Conservation (phyloP, 148 eudicot genomes). For the Fallopia convolvulus region DNA sequence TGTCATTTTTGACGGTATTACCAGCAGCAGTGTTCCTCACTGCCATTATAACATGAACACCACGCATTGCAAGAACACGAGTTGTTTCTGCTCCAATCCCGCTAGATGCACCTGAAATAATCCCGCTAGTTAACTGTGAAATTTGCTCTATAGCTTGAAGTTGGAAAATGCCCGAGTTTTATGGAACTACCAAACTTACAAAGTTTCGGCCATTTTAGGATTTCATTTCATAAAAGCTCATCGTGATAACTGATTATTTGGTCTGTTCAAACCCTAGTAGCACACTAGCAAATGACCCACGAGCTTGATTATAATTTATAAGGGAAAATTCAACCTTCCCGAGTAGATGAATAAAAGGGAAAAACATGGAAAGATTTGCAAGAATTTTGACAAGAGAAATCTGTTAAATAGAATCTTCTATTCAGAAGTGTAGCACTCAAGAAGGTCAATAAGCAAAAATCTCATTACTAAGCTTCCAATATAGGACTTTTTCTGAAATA, state of each 20-base stretch:
- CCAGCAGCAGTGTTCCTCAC: constrained; percentile 65
- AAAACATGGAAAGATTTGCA: not conserved
- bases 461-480: not conserved
- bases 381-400: not conserved
- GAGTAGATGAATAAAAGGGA: not conserved
- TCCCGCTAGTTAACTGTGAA: not conserved
- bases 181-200: not conserved
- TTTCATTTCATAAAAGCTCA: not conserved
- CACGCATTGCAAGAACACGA: constrained; percentile 85
- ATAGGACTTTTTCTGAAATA: too few species aligned
- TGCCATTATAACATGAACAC: constrained; percentile 84
- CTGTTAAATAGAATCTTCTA: too few species aligned
- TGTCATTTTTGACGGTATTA: constrained; percentile 41
- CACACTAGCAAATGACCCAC: not conserved
- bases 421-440: not conserved
- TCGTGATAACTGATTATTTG: too few species aligned
- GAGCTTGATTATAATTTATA: not conserved
- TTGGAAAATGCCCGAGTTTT: not conserved
- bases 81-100: constrained; percentile 86
- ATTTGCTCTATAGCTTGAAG: not conserved
- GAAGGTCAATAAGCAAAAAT: not conserved
- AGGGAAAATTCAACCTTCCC: not conserved
- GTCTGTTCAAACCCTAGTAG: too few species aligned
- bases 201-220: not conserved
- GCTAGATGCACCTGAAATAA: constrained; percentile 64